These are phyloP conservation scores for Nicotiana otophora DNA, from an alignment of 257 asterid species.

Conservation along the genomic window DNA sequence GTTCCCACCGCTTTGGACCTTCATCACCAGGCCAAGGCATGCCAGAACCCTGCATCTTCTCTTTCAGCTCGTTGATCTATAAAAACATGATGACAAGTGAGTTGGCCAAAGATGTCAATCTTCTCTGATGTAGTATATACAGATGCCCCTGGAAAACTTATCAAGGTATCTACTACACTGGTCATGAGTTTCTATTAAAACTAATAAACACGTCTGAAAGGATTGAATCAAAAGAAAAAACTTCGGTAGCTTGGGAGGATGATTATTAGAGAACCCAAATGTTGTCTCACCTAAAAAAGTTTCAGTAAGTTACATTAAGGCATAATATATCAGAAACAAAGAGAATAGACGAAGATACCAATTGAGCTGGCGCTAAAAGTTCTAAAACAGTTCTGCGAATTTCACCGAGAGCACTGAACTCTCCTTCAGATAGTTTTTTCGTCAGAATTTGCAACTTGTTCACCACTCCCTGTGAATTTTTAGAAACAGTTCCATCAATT, in stretches of 20 bases:
- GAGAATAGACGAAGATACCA: slow-evolving; percentile 44
- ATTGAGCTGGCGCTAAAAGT: slow-evolving; percentile 75
- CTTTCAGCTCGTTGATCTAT: slow-evolving; percentile 86
- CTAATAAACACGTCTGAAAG: background rate
- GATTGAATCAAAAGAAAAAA: background rate
- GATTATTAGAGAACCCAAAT: background rate
- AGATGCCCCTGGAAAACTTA: background rate
- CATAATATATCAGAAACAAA: background rate
- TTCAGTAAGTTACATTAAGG: background rate
- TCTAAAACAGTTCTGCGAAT: slow-evolving; percentile 71
- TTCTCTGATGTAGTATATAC: background rate
- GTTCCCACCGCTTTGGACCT: slow-evolving; percentile 89
- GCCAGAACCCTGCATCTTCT: slow-evolving; percentile 80
- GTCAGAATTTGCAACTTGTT: slow-evolving; percentile 50
- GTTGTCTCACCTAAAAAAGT: background rate
- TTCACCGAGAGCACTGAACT: slow-evolving; percentile 57
- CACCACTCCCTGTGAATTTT: slow-evolving; percentile 62
- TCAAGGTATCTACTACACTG: background rate
- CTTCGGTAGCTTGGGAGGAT: background rate
- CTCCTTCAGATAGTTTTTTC: slow-evolving; percentile 50
- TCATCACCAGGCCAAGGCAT: slow-evolving; percentile 99
- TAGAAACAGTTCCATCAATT: background rate
- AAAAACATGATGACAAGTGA: slow-evolving; percentile 15
- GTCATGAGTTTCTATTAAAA: background rate
- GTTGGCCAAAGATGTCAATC: slow-evolving; percentile 1